Conservation (phyloP, 805 yeast species). For the Suhomyces pyralidae region DNA sequence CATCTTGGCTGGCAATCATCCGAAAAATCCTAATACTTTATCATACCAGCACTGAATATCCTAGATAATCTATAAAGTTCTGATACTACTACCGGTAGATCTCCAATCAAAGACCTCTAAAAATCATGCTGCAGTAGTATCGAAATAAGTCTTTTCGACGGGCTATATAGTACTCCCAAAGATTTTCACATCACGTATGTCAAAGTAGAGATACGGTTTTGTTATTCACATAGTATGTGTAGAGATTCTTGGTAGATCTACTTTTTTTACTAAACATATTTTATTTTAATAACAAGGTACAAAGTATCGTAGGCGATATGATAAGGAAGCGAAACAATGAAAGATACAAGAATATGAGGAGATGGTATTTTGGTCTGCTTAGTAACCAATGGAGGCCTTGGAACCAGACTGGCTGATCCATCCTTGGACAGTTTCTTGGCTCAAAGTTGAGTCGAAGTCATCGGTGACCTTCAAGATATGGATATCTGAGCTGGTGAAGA, state of each 20-base stretch:
- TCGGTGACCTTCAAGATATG: conserved; percentile 62
- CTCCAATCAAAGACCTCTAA: no score
- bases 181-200: no score
- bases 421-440: conserved; percentile 47
- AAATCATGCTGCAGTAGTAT: no score
- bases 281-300: conserved; percentile 1
- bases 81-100: no score
- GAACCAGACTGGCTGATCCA: conserved; percentile 61
- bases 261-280: neutral
- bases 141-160: no score
- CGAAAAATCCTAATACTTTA: neutral
- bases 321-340: neutral
- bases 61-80: no score
- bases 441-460: conserved; percentile 53
- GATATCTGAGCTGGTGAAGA: conserved; percentile 60
- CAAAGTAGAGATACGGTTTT: no score
- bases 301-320: neutral
- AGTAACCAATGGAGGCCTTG: conserved; percentile 29
- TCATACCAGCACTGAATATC: neutral
- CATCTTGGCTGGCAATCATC: neutral
- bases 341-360: conserved; percentile 4
- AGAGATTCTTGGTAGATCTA: no score
- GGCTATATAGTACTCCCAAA: no score
- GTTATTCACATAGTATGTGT: no score
- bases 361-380: neutral